A percentile compares a stretch with the other conserved stretches of the same genome.
Evolutionary conservation across 202 grass and related monocot species (phyloP).

Genomic region (Zizania palustris): DNA sequence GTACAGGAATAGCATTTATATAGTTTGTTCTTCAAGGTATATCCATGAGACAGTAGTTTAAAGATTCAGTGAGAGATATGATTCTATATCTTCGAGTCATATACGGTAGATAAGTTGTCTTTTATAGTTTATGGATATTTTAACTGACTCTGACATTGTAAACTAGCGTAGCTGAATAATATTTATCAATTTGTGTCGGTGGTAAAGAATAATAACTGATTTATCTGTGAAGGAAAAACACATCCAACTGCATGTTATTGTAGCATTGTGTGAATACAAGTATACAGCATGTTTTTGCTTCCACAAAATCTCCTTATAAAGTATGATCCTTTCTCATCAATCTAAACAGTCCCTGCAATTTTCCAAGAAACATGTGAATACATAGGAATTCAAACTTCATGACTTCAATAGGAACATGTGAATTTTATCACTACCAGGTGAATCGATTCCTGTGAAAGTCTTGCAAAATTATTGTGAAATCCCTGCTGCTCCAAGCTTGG

Average conservation of each 20-base stretch:
- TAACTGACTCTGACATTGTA: too few relatives aligned
- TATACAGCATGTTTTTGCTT: background rate
- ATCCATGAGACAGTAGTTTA: too few relatives aligned
- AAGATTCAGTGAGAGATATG: too few relatives aligned
- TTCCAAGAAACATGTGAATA: background rate
- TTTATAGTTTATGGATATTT: too few relatives aligned
- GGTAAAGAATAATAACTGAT: background rate
- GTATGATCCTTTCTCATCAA: slow-evolving; percentile 2
- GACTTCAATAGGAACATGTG: background rate
- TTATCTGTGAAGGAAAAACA: background rate
- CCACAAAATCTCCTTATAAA: slow-evolving; percentile 7
- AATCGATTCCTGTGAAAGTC: too few relatives aligned
- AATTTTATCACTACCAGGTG: background rate
- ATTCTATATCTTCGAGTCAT: too few relatives aligned
- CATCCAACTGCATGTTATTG: background rate
- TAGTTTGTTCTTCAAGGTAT: too few relatives aligned
- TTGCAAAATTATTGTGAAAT: too few relatives aligned
- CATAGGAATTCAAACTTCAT: background rate
- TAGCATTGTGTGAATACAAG: background rate
- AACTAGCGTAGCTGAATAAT: background rate
- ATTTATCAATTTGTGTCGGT: background rate
- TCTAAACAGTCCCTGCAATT: background rate
- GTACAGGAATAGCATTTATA: too few relatives aligned
- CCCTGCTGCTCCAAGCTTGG: background rate
- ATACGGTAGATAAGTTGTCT: too few relatives aligned